Evolutionary conservation across 345 rosid genomes (phyloP), one percentile per base, ranked within the genome.

Genomic region (Schrenkiella parvula): DNA sequence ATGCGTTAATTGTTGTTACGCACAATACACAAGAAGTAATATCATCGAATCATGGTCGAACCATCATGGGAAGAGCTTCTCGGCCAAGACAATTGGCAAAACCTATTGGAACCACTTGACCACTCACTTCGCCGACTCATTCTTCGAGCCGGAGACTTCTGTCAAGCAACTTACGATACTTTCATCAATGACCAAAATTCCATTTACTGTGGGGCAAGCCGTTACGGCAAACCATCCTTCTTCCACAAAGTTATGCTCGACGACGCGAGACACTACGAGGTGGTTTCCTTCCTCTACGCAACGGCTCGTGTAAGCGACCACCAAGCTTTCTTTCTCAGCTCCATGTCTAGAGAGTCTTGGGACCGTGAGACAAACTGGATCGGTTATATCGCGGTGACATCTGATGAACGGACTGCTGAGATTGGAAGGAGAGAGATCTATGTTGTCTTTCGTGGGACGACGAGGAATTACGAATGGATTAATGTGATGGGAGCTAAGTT

Each of bases 311-410:
- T 92, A 43, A 82, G 90, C 63, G 48, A 77, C 55, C 81, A 82
- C 0, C 86, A 86, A 68, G 85, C 86, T 46, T 81, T 90, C 72
- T 75, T 92, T 44, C 87, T 92, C 57, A 89, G 72, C 62, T 86
- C 96, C 26, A 71, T 62, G 73, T 86, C 96, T 1, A 81, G 96
- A 1, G 95, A 92, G 56, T 80, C 91, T 0, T 88, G 98, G 93
- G 98, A 92, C 79, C 91, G 93, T 5, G 98, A 92, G 65, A 85
- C 96, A 5, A 92, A 92, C 66, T 92, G 96, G 98, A 87, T 88
- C 15, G 98, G 96, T 61, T 92, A 85, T 72, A 81, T 90, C 38
- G 85, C 91, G 5, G 86, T 87, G 5, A 83, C 91, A 32, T 74
- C 88, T 17, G 90, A 90, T 35, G 87, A 84, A 42, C 68, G 59